A percentile compares a stretch with the other conserved stretches of the same genome.
These are phyloP conservation scores for Byssochlamys sp. DNA, from an alignment of 2,329 filamentous ascomycete genomes.

Conservation along the genomic window DNA sequence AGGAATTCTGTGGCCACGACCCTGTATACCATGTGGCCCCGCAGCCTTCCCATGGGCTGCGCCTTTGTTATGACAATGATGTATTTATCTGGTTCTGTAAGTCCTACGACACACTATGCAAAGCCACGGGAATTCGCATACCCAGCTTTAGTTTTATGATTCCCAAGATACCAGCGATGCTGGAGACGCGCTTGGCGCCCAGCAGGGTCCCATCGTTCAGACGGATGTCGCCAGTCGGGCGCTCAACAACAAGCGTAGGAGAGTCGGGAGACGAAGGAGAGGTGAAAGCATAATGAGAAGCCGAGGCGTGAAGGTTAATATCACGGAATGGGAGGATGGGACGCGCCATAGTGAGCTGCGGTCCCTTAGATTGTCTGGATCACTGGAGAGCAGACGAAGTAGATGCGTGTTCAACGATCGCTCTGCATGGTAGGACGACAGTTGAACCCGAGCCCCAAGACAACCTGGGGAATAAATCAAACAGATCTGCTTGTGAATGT, in stretches of 20 bases:
- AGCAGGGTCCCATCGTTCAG: constrained; percentile 70
- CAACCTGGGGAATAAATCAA: background rate
- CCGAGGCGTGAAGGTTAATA: constrained; percentile 89
- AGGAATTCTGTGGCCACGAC: constrained; percentile 84
- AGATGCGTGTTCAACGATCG: background rate
- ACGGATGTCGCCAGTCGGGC: constrained; percentile 81
- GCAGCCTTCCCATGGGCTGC: constrained; percentile 77
- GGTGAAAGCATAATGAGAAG: constrained; percentile 89
- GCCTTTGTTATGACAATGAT: constrained; percentile 93
- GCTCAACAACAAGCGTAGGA: constrained; percentile 77
- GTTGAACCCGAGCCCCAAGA: background rate
- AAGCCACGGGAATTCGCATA: constrained; percentile 34
- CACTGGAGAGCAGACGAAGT: background rate
- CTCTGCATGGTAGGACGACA: background rate
- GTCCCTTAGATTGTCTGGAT: background rate
- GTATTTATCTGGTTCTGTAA: constrained; percentile 64
- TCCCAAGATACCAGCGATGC: constrained; percentile 87
- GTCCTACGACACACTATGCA: constrained; percentile 8
- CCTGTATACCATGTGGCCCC: constrained; percentile 94
- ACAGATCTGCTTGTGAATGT: background rate
- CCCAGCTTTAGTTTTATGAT: constrained; percentile 87
- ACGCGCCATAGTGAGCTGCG: constrained; percentile 24
- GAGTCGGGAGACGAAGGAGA: constrained; percentile 88
- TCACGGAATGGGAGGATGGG: constrained; percentile 68
- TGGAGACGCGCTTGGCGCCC: constrained; percentile 75